These are phyloP conservation scores for Isoetes taiwanensis DNA, from an alignment of 75 land plant species.

Conservation along the genomic window DNA sequence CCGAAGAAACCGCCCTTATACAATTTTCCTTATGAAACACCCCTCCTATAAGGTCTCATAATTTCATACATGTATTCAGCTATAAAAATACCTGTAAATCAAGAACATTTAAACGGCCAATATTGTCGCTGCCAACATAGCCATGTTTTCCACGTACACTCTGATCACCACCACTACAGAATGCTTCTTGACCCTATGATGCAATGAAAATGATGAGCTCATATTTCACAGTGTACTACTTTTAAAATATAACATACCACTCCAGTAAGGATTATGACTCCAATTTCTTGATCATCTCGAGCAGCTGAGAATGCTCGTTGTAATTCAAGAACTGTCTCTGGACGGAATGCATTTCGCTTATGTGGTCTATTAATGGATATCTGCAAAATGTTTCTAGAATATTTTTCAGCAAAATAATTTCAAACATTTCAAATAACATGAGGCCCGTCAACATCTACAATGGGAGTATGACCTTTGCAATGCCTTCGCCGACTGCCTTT, in stretches of 20 bases:
- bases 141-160: conserved; percentile 65
- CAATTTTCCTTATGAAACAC: no score
- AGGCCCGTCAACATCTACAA: no score
- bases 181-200: conserved; percentile 77
- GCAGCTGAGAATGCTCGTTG: conserved; percentile 78
- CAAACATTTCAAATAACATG: no score
- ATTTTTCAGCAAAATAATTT: no score
- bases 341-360: conserved; percentile 84
- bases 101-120: conserved; percentile 86
- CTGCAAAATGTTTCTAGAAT: no score
- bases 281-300: conserved; percentile 66
- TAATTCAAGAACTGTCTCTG: conserved; percentile 67
- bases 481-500: conserved; percentile 68
- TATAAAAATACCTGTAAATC: conserved; percentile 88
- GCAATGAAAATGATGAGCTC: no score
- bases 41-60: no score
- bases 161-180: conserved; percentile 97
- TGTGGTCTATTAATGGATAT: conserved; percentile 89
- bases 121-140: conserved; percentile 62
- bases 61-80: no score
- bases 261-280: conserved; percentile 84
- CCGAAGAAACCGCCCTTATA: no score
- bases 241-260: no score
- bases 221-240: no score
- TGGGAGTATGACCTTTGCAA: conserved; percentile 93